A percentile compares a stretch with the other conserved stretches of the same genome.
Conservation (phyloP, 2,329 filamentous ascomycete genomes). For the Davidsoniella virescens region DNA sequence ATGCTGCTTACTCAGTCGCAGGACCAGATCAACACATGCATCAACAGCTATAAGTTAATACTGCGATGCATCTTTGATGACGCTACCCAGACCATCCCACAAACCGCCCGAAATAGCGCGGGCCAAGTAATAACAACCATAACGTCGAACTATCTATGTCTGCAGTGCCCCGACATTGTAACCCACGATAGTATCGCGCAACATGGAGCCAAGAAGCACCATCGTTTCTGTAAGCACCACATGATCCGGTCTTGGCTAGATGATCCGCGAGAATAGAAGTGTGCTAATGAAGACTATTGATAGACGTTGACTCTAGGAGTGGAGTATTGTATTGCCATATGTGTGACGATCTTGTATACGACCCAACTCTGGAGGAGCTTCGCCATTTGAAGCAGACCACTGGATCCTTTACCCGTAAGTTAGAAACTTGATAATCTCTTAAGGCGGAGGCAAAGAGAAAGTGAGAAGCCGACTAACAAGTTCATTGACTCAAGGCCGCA, state of each 20-base stretch:
- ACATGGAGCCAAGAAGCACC: conserved; percentile 52
- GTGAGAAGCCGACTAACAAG: conserved; percentile 1
- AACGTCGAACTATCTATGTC: conserved; percentile 53
- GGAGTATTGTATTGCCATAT: conserved; percentile 66
- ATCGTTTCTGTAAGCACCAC: conserved; percentile 50
- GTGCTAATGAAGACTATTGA: conserved; percentile 17
- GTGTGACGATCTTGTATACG: conserved; percentile 70
- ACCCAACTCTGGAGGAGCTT: conserved; percentile 62
- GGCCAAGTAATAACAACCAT: conserved; percentile 42
- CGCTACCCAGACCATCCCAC: conserved; percentile 40
- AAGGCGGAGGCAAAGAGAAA: neutral
- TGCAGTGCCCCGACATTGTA: conserved; percentile 56
- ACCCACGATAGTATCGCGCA: conserved; percentile 47
- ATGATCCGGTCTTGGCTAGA: neutral
- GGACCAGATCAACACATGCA: conserved; percentile 50
- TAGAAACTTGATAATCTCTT: conserved; percentile 5
- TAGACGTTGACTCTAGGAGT: conserved; percentile 62
- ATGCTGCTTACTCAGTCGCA: conserved; percentile 44
- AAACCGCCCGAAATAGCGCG: conserved; percentile 45
- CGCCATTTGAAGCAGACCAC: conserved; percentile 53
- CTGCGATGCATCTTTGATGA: conserved; percentile 55
- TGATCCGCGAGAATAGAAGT: neutral
- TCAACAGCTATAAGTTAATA: conserved; percentile 56
- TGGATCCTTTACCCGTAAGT: conserved; percentile 46
- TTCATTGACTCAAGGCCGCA: conserved; percentile 34